These are phyloP conservation scores for Bipolaris bicolor DNA, from an alignment of 2,329 filamentous ascomycete genomes.

Conservation along the genomic window DNA sequence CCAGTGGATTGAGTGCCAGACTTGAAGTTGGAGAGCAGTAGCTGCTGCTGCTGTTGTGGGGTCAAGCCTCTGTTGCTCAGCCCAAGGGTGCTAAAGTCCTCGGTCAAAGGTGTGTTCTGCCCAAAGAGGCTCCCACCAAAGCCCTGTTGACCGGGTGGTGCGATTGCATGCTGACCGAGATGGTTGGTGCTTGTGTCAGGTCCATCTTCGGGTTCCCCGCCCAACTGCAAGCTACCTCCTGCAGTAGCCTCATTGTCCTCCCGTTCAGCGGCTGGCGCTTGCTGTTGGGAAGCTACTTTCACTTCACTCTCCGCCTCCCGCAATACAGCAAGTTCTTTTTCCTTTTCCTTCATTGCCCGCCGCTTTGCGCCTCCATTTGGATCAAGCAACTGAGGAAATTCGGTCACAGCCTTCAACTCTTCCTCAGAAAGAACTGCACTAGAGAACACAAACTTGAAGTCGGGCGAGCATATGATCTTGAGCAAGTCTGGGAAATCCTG, in stretches of 20 bases:
- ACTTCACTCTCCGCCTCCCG: slow-evolving; percentile 61
- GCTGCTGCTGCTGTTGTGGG: slow-evolving; percentile 73
- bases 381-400: slow-evolving; percentile 82
- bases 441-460: slow-evolving; percentile 63
- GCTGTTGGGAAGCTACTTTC: slow-evolving; percentile 54
- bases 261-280: slow-evolving; percentile 48
- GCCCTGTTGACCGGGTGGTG: slow-evolving; percentile 76
- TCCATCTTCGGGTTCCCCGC: slow-evolving; percentile 88
- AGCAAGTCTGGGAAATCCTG: slow-evolving; percentile 47
- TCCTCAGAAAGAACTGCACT: slow-evolving; percentile 50
- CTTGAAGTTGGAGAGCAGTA: slow-evolving; percentile 69
- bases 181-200: slow-evolving; percentile 64
- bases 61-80: slow-evolving; percentile 76
- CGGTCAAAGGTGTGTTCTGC: slow-evolving; percentile 41
- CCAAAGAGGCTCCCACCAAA: slow-evolving; percentile 49
- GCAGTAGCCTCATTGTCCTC: slow-evolving; percentile 75
- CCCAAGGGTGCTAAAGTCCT: slow-evolving; percentile 48
- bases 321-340: slow-evolving; percentile 60
- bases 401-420: slow-evolving; percentile 59
- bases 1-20: slow-evolving; percentile 59
- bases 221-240: slow-evolving; percentile 82
- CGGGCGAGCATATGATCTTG: slow-evolving; percentile 48
- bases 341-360: slow-evolving; percentile 71
- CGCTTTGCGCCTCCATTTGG: slow-evolving; percentile 80
- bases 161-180: slow-evolving; percentile 70